phyloP scores from a whole-genome alignment of 2,329 filamentous ascomycete genomes.

The Diplodia intermedia region DNA sequence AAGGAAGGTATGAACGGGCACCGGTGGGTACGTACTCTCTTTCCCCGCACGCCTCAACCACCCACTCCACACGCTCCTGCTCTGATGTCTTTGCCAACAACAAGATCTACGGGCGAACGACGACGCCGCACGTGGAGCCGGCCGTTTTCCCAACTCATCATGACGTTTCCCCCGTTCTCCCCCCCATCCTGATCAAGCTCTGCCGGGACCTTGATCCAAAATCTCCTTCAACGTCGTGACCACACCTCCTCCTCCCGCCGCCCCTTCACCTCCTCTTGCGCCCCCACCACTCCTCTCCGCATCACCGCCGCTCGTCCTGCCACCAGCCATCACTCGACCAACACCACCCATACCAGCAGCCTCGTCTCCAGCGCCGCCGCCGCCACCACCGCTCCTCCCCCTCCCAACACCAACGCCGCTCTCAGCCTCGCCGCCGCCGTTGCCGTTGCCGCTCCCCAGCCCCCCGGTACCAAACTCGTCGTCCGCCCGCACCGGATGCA shows the following conservation, averaged over 20 bases:
- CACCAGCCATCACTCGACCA: neutral
- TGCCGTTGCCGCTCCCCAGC: too few relatives aligned
- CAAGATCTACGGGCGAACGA: neutral
- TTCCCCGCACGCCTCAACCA: slow-evolving; percentile 20
- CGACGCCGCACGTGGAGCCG: neutral
- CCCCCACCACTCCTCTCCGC: neutral
- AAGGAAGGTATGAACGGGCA: neutral
- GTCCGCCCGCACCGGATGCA: slow-evolving; percentile 9
- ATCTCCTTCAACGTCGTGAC: neutral
- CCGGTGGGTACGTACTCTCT: slow-evolving; percentile 7
- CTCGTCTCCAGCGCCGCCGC: neutral
- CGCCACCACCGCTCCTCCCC: neutral
- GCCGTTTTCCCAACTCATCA: neutral
- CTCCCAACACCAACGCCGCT: neutral
- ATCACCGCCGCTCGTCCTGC: too few relatives aligned
- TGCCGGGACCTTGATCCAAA: neutral
- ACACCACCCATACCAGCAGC: neutral
- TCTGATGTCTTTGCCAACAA: neutral
- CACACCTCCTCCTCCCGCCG: neutral
- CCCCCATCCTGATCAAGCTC: too few relatives aligned
- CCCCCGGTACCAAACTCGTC: neutral
- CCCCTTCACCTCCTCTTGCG: neutral
- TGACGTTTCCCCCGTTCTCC: neutral
- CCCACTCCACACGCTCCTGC: neutral
- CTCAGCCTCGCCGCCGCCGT: too few relatives aligned